A percentile compares a stretch with the other conserved stretches of the same genome.
Conservation (phyloP, 352 stramenopile species). For the Globisporangium splendens region DNA sequence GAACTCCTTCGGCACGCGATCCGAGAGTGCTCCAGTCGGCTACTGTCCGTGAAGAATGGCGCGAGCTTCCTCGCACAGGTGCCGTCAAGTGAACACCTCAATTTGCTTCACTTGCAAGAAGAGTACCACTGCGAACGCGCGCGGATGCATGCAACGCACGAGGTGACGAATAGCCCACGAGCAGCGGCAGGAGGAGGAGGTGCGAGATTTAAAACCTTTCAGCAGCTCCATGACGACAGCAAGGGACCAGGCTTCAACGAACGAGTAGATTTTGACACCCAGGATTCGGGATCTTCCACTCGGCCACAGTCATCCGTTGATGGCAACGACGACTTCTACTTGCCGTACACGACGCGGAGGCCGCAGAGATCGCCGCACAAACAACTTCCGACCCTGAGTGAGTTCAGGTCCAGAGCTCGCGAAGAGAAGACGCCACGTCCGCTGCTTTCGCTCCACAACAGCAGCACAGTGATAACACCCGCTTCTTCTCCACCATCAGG, state of each 20-base stretch:
- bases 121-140: slow-evolving; percentile 24
- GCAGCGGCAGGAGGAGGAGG: neutral
- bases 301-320: neutral
- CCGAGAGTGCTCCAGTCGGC: slow-evolving; percentile 38
- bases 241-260: slow-evolving; percentile 4
- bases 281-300: neutral
- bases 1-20: slow-evolving; percentile 49
- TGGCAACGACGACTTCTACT: slow-evolving; percentile 26
- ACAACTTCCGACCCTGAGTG: slow-evolving; percentile 35
- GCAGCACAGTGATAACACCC: slow-evolving; percentile 1
- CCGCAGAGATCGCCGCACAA: slow-evolving; percentile 39
- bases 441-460: slow-evolving; percentile 21
- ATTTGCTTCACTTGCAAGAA: slow-evolving; percentile 31
- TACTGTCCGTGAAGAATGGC: slow-evolving; percentile 49
- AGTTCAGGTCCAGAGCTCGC: slow-evolving; percentile 37
- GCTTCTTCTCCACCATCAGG: too few species aligned
- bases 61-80: slow-evolving; percentile 38
- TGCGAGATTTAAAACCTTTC: neutral
- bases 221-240: neutral
- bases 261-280: neutral
- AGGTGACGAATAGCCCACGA: neutral
- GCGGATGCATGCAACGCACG: neutral
- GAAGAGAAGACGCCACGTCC: slow-evolving; percentile 39
- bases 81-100: slow-evolving; percentile 21
- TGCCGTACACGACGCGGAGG: slow-evolving; percentile 66